Evolutionary conservation across 75 land plant genomes (phyloP).

Genomic region (Gnetum montanum): DNA sequence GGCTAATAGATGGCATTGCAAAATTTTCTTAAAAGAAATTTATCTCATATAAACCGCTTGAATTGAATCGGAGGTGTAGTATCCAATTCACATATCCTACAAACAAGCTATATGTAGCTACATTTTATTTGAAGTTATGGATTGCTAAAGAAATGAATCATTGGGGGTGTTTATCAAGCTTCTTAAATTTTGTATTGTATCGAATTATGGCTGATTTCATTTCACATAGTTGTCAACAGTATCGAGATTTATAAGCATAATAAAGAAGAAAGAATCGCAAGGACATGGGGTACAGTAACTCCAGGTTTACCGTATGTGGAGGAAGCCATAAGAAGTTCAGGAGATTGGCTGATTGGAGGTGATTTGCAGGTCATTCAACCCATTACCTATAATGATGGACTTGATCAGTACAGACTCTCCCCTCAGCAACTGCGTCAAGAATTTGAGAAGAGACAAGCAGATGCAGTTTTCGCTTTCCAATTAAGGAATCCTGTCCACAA

Average conservation of each 20-base stretch:
- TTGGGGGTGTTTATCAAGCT: no score
- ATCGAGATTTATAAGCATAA: conserved; percentile 89
- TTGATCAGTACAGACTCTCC: conserved; percentile 95
- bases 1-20: no score
- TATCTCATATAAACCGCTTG: no score
- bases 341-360: conserved; percentile 95
- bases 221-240: no score
- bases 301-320: conserved; percentile 93
- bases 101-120: no score
- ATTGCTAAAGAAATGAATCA: no score
- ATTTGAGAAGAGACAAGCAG: conserved; percentile 80
- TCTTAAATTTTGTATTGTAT: no score
- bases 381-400: conserved; percentile 90
- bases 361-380: conserved; percentile 82
- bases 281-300: conserved; percentile 96
- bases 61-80: no score
- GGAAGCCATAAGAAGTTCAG: conserved; percentile 64
- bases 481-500: conserved; percentile 95
- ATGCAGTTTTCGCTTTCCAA: conserved; percentile 98
- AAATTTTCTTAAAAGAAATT: no score
- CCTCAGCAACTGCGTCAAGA: conserved; percentile 74
- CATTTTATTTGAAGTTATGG: no score
- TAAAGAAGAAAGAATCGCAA: conserved; percentile 94
- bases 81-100: no score
- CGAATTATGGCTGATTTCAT: no score